Conservation (phyloP, 139 green algal species). For the Raphidocelis subcapitata region DNA sequence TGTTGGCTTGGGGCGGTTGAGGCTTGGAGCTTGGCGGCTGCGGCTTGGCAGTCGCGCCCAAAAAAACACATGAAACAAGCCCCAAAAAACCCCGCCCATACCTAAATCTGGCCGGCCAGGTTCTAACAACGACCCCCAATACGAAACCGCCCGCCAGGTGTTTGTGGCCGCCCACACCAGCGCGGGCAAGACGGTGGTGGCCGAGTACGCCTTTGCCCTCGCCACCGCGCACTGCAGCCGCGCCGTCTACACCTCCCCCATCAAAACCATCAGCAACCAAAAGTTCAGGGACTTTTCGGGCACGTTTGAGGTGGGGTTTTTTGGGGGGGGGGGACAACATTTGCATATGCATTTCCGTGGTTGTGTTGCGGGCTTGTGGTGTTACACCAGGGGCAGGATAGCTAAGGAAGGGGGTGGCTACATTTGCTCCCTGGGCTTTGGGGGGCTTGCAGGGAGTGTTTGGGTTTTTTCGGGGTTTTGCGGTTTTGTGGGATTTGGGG, state of each 20-base stretch:
- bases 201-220: conserved; percentile 97
- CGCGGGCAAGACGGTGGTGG: conserved; percentile 97
- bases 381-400: no score
- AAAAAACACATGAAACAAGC: no score
- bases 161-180: conserved; percentile 92
- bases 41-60: no score
- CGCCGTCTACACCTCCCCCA: conserved; percentile 93
- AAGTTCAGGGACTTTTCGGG: conserved; percentile 95
- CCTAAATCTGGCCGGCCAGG: background rate
- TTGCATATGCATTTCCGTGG: background rate
- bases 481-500: no score
- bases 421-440: background rate
- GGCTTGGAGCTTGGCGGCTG: no score
- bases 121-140: background rate
- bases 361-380: no score
- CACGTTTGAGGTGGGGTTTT: conserved; percentile 84
- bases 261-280: conserved; percentile 99
- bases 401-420: no score
- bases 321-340: background rate
- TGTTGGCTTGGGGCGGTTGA: background rate
- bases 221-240: conserved; percentile 75
- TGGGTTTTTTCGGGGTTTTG: no score
- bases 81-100: no score
- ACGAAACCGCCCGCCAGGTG: conserved; percentile 37
- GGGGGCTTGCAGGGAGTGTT: no score